Evolutionary conservation across 2,329 filamentous ascomycete species (phyloP).

Genomic region (Peltaster fructicola): DNA sequence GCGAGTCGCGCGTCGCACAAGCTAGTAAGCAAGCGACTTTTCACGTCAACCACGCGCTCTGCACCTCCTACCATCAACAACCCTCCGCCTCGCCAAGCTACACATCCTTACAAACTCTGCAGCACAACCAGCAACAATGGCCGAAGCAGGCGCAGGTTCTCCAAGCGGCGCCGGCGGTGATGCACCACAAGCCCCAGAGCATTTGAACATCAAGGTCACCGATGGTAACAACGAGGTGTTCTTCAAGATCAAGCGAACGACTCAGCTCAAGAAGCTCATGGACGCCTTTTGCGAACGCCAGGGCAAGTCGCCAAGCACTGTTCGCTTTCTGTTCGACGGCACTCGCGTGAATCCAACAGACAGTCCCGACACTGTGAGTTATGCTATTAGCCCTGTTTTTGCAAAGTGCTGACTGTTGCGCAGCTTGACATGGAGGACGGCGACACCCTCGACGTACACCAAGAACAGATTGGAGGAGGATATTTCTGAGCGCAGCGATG

Average conservation of each 20-base stretch:
- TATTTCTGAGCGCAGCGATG: too few species aligned
- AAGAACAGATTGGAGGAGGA: conserved; percentile 94
- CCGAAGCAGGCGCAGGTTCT: conserved; percentile 21
- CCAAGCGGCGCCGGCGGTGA: conserved; percentile 22
- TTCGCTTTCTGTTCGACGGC: conserved; percentile 94
- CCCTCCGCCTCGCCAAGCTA: too few species aligned
- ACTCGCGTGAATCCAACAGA: conserved; percentile 76
- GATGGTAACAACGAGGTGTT: conserved; percentile 99
- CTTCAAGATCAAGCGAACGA: conserved; percentile 98
- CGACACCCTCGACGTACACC: conserved; percentile 90
- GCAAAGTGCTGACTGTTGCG: conserved; percentile 3
- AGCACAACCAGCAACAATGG: conserved; percentile 25
- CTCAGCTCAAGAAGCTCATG: conserved; percentile 95
- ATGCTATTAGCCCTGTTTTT: conserved; percentile 1
- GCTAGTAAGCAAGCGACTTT: too few species aligned
- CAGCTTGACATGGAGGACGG: conserved; percentile 95
- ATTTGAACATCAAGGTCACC: conserved; percentile 97
- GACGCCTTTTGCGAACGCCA: conserved; percentile 93
- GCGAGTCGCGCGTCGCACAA: too few species aligned
- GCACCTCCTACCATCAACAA: too few species aligned
- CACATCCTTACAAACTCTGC: too few species aligned
- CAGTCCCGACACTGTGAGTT: conserved; percentile 75
- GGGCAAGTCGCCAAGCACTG: conserved; percentile 67
- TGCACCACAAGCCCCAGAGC: conserved; percentile 43
- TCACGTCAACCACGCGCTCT: too few species aligned